A percentile compares a stretch with the other conserved stretches of the same genome.
Evolutionary conservation across 345 rosid species (phyloP).

Genomic region (Eucalyptus cloeziana): DNA sequence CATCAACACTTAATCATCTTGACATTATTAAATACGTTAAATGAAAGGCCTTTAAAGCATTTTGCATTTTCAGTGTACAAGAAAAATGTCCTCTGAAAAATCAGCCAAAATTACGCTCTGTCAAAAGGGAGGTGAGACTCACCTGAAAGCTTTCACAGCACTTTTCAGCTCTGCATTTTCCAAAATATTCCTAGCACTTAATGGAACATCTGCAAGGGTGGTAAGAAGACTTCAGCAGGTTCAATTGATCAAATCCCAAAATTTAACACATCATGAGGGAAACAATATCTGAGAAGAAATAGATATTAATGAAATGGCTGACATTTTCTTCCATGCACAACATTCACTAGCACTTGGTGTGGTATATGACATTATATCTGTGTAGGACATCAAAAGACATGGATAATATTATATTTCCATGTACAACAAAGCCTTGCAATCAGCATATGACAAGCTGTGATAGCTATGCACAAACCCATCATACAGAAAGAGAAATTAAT

Average conservation of each 20-base stretch:
- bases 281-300: neutral
- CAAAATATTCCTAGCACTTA: constrained; percentile 82
- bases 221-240: neutral
- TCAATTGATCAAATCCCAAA: neutral
- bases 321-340: neutral
- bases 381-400: neutral
- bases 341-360: neutral
- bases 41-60: neutral
- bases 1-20: neutral
- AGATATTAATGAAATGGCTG: neutral
- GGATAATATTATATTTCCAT: neutral
- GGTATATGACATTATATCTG: neutral
- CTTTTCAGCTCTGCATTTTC: constrained; percentile 76
- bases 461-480: neutral
- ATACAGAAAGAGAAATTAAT: neutral
- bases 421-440: neutral
- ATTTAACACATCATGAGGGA: neutral
- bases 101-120: neutral
- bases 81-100: neutral
- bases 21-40: neutral
- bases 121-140: neutral
- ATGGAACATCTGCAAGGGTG: constrained; percentile 49
- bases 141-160: constrained; percentile 90
- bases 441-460: neutral
- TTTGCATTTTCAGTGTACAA: neutral